Conservation (phyloP, 805 yeast species). For the Wickerhamomyces ciferrii region DNA sequence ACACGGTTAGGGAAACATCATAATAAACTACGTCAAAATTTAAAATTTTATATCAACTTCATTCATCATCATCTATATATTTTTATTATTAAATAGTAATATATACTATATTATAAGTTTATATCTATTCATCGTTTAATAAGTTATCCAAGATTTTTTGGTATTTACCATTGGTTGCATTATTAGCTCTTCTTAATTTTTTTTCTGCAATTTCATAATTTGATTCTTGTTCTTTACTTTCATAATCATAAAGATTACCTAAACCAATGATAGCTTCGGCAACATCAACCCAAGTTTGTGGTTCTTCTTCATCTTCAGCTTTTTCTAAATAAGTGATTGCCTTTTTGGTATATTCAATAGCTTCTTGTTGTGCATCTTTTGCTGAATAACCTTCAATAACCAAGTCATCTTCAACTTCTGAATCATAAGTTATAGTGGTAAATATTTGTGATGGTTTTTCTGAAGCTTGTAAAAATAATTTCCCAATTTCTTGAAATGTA, state of each 20-base stretch:
- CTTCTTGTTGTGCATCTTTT: slow-evolving; percentile 42
- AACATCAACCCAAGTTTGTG: slow-evolving; percentile 73
- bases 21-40: not conserved
- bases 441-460: slow-evolving; percentile 53
- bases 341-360: slow-evolving; percentile 38
- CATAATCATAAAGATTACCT: slow-evolving; percentile 68
- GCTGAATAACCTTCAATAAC: slow-evolving; percentile 20
- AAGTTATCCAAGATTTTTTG: slow-evolving; percentile 58
- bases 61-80: not conserved
- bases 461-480: slow-evolving; percentile 57
- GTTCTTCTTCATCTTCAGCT: slow-evolving; percentile 68
- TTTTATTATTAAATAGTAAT: not conserved
- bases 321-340: slow-evolving; percentile 55
- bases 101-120: not conserved
- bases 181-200: slow-evolving; percentile 65
- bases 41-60: not conserved
- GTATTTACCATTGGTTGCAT: slow-evolving; percentile 73
- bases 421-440: slow-evolving; percentile 54
- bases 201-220: slow-evolving; percentile 67
- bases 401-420: slow-evolving; percentile 33
- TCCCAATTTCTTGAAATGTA: slow-evolving; percentile 52
- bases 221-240: slow-evolving; percentile 60
- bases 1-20: not conserved
- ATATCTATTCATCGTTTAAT: slow-evolving; percentile 11
- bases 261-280: slow-evolving; percentile 83